Evolutionary conservation across 495 filamentous ascomycete genomes (phyloP), one percentile per base, ranked within the genome.

Genomic region (Aspergillus ostianus): DNA sequence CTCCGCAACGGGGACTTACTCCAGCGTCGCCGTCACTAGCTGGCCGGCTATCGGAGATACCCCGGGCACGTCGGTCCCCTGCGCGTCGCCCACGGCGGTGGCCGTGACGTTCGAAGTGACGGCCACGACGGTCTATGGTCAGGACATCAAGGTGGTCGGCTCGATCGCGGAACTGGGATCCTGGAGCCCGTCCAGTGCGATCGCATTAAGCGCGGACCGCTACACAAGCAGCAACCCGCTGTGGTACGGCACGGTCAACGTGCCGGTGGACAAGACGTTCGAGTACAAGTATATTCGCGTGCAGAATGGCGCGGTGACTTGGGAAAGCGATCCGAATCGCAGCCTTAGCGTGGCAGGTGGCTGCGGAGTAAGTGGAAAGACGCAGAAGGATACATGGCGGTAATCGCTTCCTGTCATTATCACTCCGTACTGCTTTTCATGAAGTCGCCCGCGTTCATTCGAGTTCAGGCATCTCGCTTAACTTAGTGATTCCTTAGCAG

Each of bases 211-310:
- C 30, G 79, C 87, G 2, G 67, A 64, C 21, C 55, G 73, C 6
- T 90, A 90, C 61, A 84, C 82, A 2, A 59, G 58, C 9, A 77
- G 63, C 56, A 77, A 88, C 62, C 82, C 82, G 2, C 56, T 86
- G 10, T 90, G 87, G 87, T 78, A 57, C 48, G 80, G 68, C 0
- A 81, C 80, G 0, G 61, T 87, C 5, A 69, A 65, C 3, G 61
- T 90, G 3, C 68, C 79, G 0, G 79, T 80, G 0, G 85, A 87
- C 1, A 71, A 73, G 47, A 65, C 60, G 7, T 76, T 91, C 29
- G 60, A 86, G 69, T 91, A 90, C 66, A 91, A 91, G 73, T 92
- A 83, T 63, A 83, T 91, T 58, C 80, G 80, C 8, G 74, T 86
- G 36, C 73, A 77, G 51, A 67, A 84, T 66, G 82, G 85, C 4